These are phyloP conservation scores for Dianthus caryophyllus DNA, from an alignment of 148 eudicot species.

Conservation along the genomic window DNA sequence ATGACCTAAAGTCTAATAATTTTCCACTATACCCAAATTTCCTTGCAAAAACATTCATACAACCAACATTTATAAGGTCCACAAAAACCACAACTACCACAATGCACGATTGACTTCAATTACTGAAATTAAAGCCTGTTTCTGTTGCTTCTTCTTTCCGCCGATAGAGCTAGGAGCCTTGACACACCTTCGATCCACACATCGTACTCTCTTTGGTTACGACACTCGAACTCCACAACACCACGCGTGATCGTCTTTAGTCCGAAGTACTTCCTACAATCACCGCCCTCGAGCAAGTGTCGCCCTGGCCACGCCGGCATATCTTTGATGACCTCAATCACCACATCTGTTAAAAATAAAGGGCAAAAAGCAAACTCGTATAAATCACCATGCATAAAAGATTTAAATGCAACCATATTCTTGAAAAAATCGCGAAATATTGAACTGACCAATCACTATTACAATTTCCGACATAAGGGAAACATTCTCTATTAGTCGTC, in stretches of 20 bases:
- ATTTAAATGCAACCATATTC: too few species aligned
- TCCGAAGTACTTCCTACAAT: constrained; percentile 65
- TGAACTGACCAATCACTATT: too few species aligned
- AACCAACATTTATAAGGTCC: constrained; percentile 6
- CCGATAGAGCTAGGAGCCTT: constrained; percentile 56
- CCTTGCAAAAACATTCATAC: constrained; percentile 20
- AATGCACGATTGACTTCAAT: not conserved
- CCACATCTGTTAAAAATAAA: constrained; percentile 47
- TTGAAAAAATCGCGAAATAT: too few species aligned
- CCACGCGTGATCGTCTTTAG: constrained; percentile 72
- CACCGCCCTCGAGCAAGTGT: constrained; percentile 78
- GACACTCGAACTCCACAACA: constrained; percentile 85
- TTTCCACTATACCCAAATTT: constrained; percentile 23
- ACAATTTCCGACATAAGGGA: too few species aligned
- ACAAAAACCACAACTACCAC: constrained; percentile 13
- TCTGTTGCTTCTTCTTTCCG: constrained; percentile 45
- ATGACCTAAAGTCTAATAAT: constrained; percentile 20
- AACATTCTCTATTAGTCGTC: too few species aligned
- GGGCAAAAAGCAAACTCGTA: not conserved
- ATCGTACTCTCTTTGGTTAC: constrained; percentile 71
- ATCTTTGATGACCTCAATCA: constrained; percentile 74
- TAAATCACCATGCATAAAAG: too few species aligned
- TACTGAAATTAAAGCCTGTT: constrained; percentile 27
- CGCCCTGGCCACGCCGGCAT: constrained; percentile 98
- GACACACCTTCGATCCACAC: constrained; percentile 92